These are phyloP conservation scores for Curvularia sp. DNA, from an alignment of 2,329 filamentous ascomycete species.

Conservation along the genomic window DNA sequence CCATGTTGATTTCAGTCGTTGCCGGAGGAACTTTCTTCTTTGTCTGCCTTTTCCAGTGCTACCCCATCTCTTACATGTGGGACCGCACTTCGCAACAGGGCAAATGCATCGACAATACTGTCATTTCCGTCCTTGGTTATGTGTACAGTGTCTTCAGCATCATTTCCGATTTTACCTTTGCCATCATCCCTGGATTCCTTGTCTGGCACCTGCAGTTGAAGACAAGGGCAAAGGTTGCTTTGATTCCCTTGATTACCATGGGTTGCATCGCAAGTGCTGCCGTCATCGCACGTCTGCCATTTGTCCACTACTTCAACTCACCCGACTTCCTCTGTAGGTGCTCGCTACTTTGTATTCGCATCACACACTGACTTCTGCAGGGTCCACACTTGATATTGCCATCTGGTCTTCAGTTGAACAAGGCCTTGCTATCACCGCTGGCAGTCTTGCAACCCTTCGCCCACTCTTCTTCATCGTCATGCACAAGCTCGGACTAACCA, in stretches of 20 bases:
- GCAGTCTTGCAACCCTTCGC: conserved; percentile 46
- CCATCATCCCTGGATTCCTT: conserved; percentile 58
- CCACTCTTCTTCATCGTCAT: conserved; percentile 42
- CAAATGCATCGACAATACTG: conserved; percentile 51
- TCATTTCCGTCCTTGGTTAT: conserved; percentile 54
- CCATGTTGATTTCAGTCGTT: conserved; percentile 46
- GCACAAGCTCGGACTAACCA: conserved; percentile 35
- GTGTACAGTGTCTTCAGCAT: conserved; percentile 58
- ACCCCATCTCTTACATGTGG: conserved; percentile 60
- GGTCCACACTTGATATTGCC: conserved; percentile 46
- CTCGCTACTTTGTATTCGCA: too few relatives aligned
- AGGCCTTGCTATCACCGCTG: conserved; percentile 48
- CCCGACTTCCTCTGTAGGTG: conserved; percentile 45
- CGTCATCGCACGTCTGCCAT: conserved; percentile 43
- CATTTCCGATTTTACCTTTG: conserved; percentile 58
- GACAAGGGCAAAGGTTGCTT: conserved; percentile 56
- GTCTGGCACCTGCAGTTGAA: conserved; percentile 61
- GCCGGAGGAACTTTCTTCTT: conserved; percentile 55
- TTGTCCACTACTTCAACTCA: conserved; percentile 36
- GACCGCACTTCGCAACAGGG: conserved; percentile 48
- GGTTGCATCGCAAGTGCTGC: conserved; percentile 55
- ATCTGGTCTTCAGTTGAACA: conserved; percentile 49
- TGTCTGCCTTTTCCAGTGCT: conserved; percentile 60
- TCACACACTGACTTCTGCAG: conserved; percentile 16
- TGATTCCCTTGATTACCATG: conserved; percentile 59